Conservation (phyloP, 805 yeast species). For the Grigorovia transvaalensis region DNA sequence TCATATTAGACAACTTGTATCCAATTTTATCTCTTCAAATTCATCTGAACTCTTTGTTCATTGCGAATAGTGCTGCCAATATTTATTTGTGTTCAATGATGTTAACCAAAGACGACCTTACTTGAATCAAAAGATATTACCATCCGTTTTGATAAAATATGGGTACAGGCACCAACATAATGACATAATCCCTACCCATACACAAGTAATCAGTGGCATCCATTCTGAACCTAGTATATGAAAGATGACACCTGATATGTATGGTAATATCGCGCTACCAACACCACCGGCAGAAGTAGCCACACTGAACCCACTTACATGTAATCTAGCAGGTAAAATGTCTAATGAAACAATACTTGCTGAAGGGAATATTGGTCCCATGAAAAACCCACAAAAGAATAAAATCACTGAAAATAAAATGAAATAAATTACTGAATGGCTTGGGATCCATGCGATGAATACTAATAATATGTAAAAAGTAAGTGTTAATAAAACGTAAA, state of each 20-base stretch:
- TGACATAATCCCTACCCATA: conserved; percentile 13
- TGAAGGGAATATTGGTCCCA: conserved; percentile 69
- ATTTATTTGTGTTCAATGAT: too few species aligned
- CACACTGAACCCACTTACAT: conserved; percentile 61
- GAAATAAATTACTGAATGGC: conserved; percentile 12
- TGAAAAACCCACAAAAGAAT: conserved; percentile 44
- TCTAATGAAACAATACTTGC: conserved; percentile 55
- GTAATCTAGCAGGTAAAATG: conserved; percentile 48
- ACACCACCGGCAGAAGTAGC: conserved; percentile 73
- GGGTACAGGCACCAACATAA: conserved; percentile 24
- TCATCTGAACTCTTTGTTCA: too few species aligned
- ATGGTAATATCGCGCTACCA: conserved; percentile 70
- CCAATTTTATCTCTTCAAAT: too few species aligned
- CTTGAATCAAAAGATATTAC: neutral
- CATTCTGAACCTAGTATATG: conserved; percentile 19
- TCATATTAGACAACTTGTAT: too few species aligned
- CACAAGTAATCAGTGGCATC: conserved; percentile 22
- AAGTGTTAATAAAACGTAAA: conserved; percentile 28
- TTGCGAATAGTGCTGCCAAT: too few species aligned
- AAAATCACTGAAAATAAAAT: conserved; percentile 16
- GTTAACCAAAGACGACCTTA: too few species aligned
- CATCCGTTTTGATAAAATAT: conserved; percentile 10
- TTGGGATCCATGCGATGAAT: conserved; percentile 13
- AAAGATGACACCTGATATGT: conserved; percentile 40
- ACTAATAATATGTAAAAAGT: conserved; percentile 27